Evolutionary conservation across 768 basidiomycete genomes (phyloP), one percentile per base, ranked within the genome.

Genomic region (Auriscalpium vulgare): DNA sequence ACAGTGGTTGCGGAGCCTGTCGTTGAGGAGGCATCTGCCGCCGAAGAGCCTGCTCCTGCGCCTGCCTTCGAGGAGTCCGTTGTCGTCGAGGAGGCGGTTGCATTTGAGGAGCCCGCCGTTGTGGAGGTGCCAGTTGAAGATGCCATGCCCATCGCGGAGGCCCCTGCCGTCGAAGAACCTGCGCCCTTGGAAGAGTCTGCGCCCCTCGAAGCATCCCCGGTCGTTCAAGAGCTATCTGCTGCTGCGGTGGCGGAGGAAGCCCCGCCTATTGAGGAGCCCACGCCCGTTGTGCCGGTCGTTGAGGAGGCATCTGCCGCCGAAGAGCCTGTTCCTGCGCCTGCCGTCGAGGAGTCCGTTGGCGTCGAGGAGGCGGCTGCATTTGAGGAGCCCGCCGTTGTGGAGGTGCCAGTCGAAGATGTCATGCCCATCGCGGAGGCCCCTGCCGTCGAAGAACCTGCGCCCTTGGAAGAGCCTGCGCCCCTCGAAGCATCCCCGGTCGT

Each of bases 191-290:
- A 37, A 37, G 46, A 49, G 47, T 34, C 17, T 13, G 29, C 21
- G 21, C 21, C 21, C 21, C 21, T 19, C 4, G 47, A 8, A 21
- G 21, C 21, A 4, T 5, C 51, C 29, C 51, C 46, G 40, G 34
- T 47, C 7, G 53, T 53, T 21, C 54, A 61, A 23, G 59, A 57
- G 50, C 47, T 43, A 5, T 37, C 8, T 35, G 48, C 53, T 17
- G 60, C 58, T 8, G 35, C 48, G 29, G 17, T n/a, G 37, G 36
- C 37, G 48, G 37, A 35, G 23, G 29, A 43, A n/a, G 47, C 49
- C n/a, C 35, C 16, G 8, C n/a, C 48, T 36, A 37, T 40, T 4
- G 16, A 37, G 29, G 21, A 56, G 14, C 17, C 21, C 21, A 21
- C 21, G 21, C 21, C 21, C 21, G 21, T 21, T 21, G 21, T 21